Base-by-base conservation (phyloP, 1,284 basidiomycete species). In the Rhodofomes roseus region DNA sequence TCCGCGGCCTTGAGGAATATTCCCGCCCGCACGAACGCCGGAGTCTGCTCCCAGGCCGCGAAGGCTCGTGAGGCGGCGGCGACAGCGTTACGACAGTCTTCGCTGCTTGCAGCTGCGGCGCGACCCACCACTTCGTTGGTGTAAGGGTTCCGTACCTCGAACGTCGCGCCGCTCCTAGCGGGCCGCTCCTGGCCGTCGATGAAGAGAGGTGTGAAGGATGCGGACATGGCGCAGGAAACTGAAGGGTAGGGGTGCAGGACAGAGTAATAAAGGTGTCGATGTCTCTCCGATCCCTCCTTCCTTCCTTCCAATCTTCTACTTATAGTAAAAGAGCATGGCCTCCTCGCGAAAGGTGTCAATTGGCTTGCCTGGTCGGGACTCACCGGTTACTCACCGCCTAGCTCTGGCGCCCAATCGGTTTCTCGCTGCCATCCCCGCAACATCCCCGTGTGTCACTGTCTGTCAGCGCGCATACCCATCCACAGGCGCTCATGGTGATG, bases 31-130 rank as follows among this genome's bases (percentile, higher is more conserved):
- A 72, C 65, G 25, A 65, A 63, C 18, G 73, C 69, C 2, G 68
- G 69, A 0, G 72, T 72, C 11, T 73, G 63, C 56, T 81, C 79
- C 83, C 83, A 85, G 16, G 75, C 71, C 43, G 73, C 71, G 68
- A 82, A 81, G 0, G 83, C 82, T 2, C 70, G 71, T 1, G 68
- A 69, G 0, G 83, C 81, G 2, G 78, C 73, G 31, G 78, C 73
- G 44, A 83, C 75, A 4, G 82, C 82, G 4, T 74, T 75, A 37
- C 68, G 71, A 58, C 79, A 80, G 64, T 84, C 81, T 22, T 75
- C 73, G 23, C 70, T 71, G 9, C 78, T 74, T 0, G 81, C 81
- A 1, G 81, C 75, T 2, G 79, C 79, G 8, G 77, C 71, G 41
- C 63, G 70, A 1, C 77, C 77, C 11, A 81, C 78, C n/a, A 80